Percentiles rank a stretch among this genome's conserved stretches.
Conservation (phyloP, 2,329 filamentous ascomycete genomes). For the Aspergillus sp. region DNA sequence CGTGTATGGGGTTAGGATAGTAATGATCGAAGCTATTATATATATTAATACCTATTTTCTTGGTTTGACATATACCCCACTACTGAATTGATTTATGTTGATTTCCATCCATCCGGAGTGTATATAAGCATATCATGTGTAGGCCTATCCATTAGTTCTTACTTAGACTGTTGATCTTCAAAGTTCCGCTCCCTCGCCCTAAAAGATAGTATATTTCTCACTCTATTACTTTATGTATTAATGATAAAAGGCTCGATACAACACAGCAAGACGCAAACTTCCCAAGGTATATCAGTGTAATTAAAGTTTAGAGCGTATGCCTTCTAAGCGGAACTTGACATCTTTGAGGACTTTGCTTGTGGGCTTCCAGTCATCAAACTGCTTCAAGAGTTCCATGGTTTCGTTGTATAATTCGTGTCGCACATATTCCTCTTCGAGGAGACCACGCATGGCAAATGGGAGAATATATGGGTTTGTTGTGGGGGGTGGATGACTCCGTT, state of each 20-base stretch:
- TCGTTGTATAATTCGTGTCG: slow-evolving; percentile 76
- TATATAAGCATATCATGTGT: not conserved
- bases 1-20: not conserved
- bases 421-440: slow-evolving; percentile 89
- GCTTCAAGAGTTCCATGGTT: slow-evolving; percentile 72
- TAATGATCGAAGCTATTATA: not conserved
- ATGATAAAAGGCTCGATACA: not conserved
- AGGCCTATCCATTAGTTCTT: not conserved
- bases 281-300: too few species aligned
- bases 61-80: not conserved
- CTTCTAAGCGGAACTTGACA: slow-evolving; percentile 91
- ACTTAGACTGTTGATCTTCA: not conserved
- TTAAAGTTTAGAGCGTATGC: slow-evolving; percentile 78
- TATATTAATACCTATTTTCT: not conserved
- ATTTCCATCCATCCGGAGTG: not conserved
- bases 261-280: not conserved
- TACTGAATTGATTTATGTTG: not conserved
- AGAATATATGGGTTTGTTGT: slow-evolving; percentile 80
- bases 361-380: slow-evolving; percentile 95
- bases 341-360: slow-evolving; percentile 88
- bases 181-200: too few species aligned
- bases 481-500: slow-evolving; percentile 46
- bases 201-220: not conserved
- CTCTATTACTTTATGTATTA: not conserved
- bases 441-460: slow-evolving; percentile 91